Percentiles rank a stretch among this genome's conserved stretches.
These are phyloP conservation scores for Mucor circinelloides DNA, from an alignment of 371 early-diverging fungal species.

Conservation along the genomic window DNA sequence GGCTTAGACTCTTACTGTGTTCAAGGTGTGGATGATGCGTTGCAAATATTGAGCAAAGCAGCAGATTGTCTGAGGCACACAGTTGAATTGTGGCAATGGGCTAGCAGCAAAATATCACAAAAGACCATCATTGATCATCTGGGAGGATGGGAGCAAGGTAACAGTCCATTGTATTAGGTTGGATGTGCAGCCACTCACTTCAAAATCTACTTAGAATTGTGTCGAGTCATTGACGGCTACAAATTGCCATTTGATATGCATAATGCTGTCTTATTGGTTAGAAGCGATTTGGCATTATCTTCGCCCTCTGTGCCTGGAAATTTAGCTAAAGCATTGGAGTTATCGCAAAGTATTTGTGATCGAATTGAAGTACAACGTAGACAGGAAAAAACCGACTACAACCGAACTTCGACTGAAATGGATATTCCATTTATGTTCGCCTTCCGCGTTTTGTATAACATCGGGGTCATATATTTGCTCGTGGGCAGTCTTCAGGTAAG, in stretches of 20 bases:
- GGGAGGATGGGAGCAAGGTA: constrained; percentile 42
- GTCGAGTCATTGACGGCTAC: constrained; percentile 37
- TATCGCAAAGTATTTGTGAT: constrained; percentile 50
- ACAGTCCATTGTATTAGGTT: neutral
- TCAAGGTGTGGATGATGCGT: constrained; percentile 44
- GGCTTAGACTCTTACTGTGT: constrained; percentile 45
- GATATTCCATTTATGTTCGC: constrained; percentile 58
- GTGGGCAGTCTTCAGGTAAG: constrained; percentile 52
- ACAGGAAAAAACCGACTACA: constrained; percentile 31
- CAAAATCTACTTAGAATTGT: neutral
- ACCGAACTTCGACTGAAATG: constrained; percentile 25
- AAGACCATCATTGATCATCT: constrained; percentile 24
- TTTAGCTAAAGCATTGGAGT: constrained; percentile 43
- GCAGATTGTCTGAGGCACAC: constrained; percentile 44
- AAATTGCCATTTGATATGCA: constrained; percentile 48
- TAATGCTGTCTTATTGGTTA: constrained; percentile 43
- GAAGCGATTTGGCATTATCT: constrained; percentile 49
- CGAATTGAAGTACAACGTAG: constrained; percentile 47
- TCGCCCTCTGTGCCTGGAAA: constrained; percentile 52
- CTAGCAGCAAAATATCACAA: constrained; percentile 23
- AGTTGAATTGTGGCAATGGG: constrained; percentile 51
- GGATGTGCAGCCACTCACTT: neutral
- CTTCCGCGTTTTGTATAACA: constrained; percentile 51
- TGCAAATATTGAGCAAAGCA: constrained; percentile 43
- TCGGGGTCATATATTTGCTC: constrained; percentile 49